Percentiles rank a stretch among this genome's conserved stretches.
These are phyloP conservation scores for Trichaptum fuscoviolaceum DNA, from an alignment of 768 basidiomycete species.

Conservation along the genomic window DNA sequence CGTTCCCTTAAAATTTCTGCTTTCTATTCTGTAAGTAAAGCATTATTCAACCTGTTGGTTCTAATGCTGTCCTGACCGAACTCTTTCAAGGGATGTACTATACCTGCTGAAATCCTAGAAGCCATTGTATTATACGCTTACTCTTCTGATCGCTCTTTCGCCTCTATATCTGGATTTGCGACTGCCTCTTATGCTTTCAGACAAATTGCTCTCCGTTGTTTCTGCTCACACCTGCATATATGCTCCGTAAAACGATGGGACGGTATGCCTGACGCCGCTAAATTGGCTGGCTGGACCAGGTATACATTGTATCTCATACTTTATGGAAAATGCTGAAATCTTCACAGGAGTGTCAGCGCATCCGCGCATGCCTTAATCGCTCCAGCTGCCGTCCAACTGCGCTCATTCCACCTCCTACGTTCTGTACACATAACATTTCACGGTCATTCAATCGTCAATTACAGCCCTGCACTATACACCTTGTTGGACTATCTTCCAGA, in stretches of 20 bases:
- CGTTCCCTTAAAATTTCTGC: background rate
- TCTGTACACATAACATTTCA: slow-evolving; percentile 18
- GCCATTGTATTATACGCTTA: background rate
- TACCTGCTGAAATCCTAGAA: background rate
- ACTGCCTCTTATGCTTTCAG: slow-evolving; percentile 24
- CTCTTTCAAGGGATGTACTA: background rate
- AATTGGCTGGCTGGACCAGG: slow-evolving; percentile 23
- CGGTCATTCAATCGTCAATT: slow-evolving; percentile 19
- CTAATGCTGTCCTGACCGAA: background rate
- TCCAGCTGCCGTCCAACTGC: slow-evolving; percentile 7
- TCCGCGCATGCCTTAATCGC: slow-evolving; percentile 12
- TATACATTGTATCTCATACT: slow-evolving; percentile 12
- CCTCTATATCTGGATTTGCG: slow-evolving; percentile 21
- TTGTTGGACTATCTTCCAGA: slow-evolving; percentile 23
- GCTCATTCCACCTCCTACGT: slow-evolving; percentile 10
- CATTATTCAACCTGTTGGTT: background rate
- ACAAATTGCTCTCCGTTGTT: slow-evolving; percentile 23
- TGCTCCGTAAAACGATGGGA: slow-evolving; percentile 14
- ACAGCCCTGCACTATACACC: slow-evolving; percentile 16
- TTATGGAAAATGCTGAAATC: slow-evolving; percentile 9
- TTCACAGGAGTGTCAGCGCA: slow-evolving; percentile 13
- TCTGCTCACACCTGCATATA: slow-evolving; percentile 18
- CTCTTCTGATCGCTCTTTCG: slow-evolving; percentile 15
- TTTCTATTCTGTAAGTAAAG: background rate
- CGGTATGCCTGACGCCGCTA: slow-evolving; percentile 15